Evolutionary conservation across 1,139 yeast genomes (phyloP).

Genomic region (Zygosaccharomyces sapae): DNA sequence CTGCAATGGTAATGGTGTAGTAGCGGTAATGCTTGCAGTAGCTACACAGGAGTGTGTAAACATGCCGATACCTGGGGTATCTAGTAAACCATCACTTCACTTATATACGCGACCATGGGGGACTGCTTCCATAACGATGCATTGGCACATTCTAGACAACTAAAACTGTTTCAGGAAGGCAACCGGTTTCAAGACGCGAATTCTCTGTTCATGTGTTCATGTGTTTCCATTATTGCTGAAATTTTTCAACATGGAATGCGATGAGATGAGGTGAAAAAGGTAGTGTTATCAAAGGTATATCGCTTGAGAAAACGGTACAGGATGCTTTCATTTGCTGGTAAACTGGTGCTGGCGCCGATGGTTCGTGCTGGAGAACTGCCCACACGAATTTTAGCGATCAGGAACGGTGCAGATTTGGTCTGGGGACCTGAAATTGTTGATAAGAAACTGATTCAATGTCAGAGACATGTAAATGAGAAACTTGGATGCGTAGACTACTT

Average conservation of each 20-base stretch:
- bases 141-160: conserved; percentile 5
- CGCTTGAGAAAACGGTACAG: neutral
- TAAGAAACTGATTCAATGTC: conserved; percentile 69
- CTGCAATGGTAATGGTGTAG: neutral
- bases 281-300: neutral
- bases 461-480: conserved; percentile 51
- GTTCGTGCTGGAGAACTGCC: conserved; percentile 95
- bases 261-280: neutral
- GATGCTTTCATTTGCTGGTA: conserved; percentile 56
- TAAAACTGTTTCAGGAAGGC: conserved; percentile 12
- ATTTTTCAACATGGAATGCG: conserved; percentile 3
- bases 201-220: neutral
- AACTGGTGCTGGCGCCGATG: conserved; percentile 90
- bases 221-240: neutral
- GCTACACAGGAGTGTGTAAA: too few relatives aligned
- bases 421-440: conserved; percentile 96
- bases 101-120: conserved; percentile 4
- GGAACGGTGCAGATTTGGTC: conserved; percentile 87
- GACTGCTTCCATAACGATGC: neutral
- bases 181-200: conserved; percentile 17
- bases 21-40: neutral
- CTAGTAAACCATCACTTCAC: neutral
- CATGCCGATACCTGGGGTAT: neutral
- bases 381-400: conserved; percentile 69
- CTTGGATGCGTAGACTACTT: conserved; percentile 61